Base-by-base conservation (phyloP, 441 rosid genomes). In the Pelargonium fulgidum region DNA sequence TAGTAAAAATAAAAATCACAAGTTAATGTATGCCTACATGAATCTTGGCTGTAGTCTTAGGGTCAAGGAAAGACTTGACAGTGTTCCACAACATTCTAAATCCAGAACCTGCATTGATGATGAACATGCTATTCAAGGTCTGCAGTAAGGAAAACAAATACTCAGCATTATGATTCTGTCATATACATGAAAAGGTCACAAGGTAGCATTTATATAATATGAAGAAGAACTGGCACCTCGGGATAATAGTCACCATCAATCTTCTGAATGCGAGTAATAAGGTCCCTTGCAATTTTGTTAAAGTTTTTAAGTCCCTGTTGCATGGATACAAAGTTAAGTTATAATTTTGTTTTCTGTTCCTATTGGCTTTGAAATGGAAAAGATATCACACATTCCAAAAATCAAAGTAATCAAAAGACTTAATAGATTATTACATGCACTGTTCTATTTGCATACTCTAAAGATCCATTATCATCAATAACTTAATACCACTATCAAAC, bases 41-140 rank as follows among this genome's bases (percentile, higher is more conserved):
- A 80, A 92, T 92, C 80, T 92, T 92, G 68, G 96, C 90, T 7
- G 94, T 87, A 68, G 96, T 92, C 83, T 89, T 92, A 1, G 96
- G 94, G 70, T 92, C 97, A 72, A 92, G 96, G 88, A 92, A 92
- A 58, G 93, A 88, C 78, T 89, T 92, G 16, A 90, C 77, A 61
- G 93, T 84, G 83, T 78, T 92, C 98, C 98, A 92, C 88, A 92
- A 70, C 90, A 92, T 88, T 78, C 98, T 87, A 72, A 92, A 92
- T 77, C 98, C 98, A 48, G 93, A 87, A 48, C 98, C 96, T 42
- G 98, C 98, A 79, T 92, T 90, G 80, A 92, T 86, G 79, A 92
- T 92, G 85, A 92, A 90, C 98, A 89, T 92, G 71, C 93, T 88
- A 67, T 85, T 85, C 89, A 92, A 82, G 69, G 90, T 86, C 96